These are phyloP conservation scores for Annulohypoxylon stygium DNA, from an alignment of 495 filamentous ascomycete species.

Conservation along the genomic window DNA sequence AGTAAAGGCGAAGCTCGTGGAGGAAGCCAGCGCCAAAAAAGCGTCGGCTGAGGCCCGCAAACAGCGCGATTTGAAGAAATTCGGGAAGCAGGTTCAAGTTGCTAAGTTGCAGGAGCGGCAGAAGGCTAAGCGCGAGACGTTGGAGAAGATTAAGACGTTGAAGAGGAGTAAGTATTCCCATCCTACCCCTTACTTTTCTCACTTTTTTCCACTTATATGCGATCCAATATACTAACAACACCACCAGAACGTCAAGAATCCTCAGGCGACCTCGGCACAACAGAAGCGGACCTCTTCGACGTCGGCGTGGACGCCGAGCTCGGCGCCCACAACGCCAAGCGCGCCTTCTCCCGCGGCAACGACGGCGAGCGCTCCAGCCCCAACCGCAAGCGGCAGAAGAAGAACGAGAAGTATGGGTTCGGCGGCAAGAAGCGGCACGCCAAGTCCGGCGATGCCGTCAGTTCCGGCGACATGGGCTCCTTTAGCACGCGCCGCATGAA, in stretches of 20 bases:
- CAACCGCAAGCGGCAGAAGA: slow-evolving; percentile 85
- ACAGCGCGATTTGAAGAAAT: slow-evolving; percentile 97
- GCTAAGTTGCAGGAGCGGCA: slow-evolving; percentile 93
- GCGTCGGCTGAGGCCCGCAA: slow-evolving; percentile 90
- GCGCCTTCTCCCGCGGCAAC: slow-evolving; percentile 58
- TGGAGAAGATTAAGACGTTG: slow-evolving; percentile 92
- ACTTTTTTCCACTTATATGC: background rate
- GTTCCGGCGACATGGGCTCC: slow-evolving; percentile 79
- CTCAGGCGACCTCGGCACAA: slow-evolving; percentile 68
- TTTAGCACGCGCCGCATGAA: slow-evolving; percentile 92
- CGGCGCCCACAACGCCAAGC: slow-evolving; percentile 55
- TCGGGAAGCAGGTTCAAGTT: slow-evolving; percentile 98
- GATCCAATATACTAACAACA: slow-evolving; percentile 18
- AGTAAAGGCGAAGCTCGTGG: slow-evolving; percentile 92
- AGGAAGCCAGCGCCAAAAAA: slow-evolving; percentile 92
- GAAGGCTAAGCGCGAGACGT: slow-evolving; percentile 87
- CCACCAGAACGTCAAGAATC: slow-evolving; percentile 84
- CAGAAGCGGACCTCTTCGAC: slow-evolving; percentile 93
- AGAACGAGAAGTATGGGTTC: slow-evolving; percentile 91
- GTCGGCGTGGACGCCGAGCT: slow-evolving; percentile 87
- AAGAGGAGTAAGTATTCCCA: slow-evolving; percentile 82
- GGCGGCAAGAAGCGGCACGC: slow-evolving; percentile 91
- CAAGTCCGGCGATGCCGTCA: slow-evolving; percentile 89
- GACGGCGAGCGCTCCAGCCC: slow-evolving; percentile 55
- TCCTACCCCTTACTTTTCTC: slow-evolving; percentile 14